These are phyloP conservation scores for Hanseniaspora sp. DNA, from an alignment of 1,139 yeast genomes.

Conservation along the genomic window DNA sequence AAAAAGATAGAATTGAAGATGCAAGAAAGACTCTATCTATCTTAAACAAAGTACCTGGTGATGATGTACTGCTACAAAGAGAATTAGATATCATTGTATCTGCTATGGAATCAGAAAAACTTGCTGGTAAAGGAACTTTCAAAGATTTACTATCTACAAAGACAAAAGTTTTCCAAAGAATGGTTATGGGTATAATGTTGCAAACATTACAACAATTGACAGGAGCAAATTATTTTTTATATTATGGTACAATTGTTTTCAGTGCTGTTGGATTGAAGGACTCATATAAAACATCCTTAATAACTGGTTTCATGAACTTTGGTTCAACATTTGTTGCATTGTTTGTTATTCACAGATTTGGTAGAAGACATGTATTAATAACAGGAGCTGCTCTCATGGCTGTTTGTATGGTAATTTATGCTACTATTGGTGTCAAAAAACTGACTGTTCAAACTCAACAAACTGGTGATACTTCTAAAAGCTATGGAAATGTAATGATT, in stretches of 20 bases:
- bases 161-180: slow-evolving; percentile 55
- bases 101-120: slow-evolving; percentile 52
- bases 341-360: slow-evolving; percentile 52
- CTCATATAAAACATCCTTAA: slow-evolving; percentile 61
- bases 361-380: slow-evolving; percentile 54
- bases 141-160: slow-evolving; percentile 48
- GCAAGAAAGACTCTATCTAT: slow-evolving; percentile 50
- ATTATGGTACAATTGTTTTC: slow-evolving; percentile 66
- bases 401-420: slow-evolving; percentile 49
- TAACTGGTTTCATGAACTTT: slow-evolving; percentile 67
- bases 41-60: slow-evolving; percentile 45
- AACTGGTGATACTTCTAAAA: slow-evolving; percentile 26
- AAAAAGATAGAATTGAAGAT: slow-evolving; percentile 41
- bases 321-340: slow-evolving; percentile 58
- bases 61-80: slow-evolving; percentile 45
- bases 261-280: slow-evolving; percentile 60
- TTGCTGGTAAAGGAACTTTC: slow-evolving; percentile 56
- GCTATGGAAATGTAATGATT: slow-evolving; percentile 64
- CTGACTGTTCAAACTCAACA: no score
- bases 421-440: slow-evolving; percentile 52
- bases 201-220: slow-evolving; percentile 65
- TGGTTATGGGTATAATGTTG: slow-evolving; percentile 50
- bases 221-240: slow-evolving; percentile 68
- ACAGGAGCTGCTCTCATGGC: slow-evolving; percentile 54
- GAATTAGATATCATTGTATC: slow-evolving; percentile 53